Percentiles rank a stretch among this genome's conserved stretches.
These are phyloP conservation scores for Nicotiana undulata DNA, from an alignment of 257 asterid genomes.

Conservation along the genomic window DNA sequence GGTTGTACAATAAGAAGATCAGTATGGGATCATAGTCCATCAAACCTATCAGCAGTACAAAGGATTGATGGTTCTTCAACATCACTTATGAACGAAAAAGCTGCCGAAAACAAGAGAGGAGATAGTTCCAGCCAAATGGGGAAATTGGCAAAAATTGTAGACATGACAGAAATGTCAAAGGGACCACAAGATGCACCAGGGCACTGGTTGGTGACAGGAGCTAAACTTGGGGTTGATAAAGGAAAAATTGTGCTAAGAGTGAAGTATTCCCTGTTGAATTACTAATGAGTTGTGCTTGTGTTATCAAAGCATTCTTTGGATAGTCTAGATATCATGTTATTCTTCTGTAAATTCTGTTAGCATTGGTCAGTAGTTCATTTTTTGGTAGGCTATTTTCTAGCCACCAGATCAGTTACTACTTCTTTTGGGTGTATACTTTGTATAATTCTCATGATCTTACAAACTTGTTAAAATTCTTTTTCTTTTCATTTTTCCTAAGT, in stretches of 20 bases:
- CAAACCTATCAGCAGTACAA: slow-evolving; percentile 39
- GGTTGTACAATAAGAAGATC: slow-evolving; percentile 98
- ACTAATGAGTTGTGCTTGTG: slow-evolving; percentile 34
- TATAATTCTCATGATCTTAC: not conserved
- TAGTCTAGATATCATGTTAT: slow-evolving; percentile 7
- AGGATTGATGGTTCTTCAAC: slow-evolving; percentile 61
- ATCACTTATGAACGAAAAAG: slow-evolving; percentile 26
- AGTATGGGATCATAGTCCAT: slow-evolving; percentile 95
- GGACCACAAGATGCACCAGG: slow-evolving; percentile 98
- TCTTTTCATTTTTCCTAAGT: not conserved
- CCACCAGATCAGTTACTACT: not conserved
- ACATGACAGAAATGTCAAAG: slow-evolving; percentile 89
- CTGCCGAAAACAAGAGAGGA: slow-evolving; percentile 26
- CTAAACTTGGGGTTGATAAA: slow-evolving; percentile 99
- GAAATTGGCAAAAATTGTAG: slow-evolving; percentile 80
- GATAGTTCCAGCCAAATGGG: slow-evolving; percentile 53
- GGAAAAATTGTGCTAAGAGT: slow-evolving; percentile 77
- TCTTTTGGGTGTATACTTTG: not conserved
- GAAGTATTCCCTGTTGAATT: slow-evolving; percentile 86
- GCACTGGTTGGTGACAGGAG: slow-evolving; percentile 96
- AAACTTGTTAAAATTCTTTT: not conserved
- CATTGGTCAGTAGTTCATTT: slow-evolving; percentile 14
- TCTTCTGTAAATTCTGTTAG: slow-evolving; percentile 26
- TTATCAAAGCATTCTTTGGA: slow-evolving; percentile 18
- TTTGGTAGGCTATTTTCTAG: slow-evolving; percentile 1